phyloP scores from a whole-genome alignment of 2,329 filamentous ascomycete genomes.

The Diaporthe batatas region DNA sequence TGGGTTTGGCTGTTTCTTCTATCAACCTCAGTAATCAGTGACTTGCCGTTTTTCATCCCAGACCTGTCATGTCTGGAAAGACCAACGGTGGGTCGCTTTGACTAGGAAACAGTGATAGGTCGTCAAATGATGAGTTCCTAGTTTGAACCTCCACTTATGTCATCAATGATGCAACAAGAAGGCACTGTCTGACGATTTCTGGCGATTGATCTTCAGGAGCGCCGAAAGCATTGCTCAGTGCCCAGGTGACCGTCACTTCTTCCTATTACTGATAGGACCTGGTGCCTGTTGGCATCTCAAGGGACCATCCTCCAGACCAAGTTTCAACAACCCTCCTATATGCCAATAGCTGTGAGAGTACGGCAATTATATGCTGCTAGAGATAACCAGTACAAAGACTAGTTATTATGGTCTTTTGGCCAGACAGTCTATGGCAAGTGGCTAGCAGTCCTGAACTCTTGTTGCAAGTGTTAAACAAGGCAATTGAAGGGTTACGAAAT shows the following conservation, averaged over 20 bases:
- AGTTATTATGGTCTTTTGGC: too few species aligned
- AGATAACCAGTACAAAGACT: too few species aligned
- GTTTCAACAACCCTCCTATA: slow-evolving; percentile 5
- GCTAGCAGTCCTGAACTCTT: too few species aligned
- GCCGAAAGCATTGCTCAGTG: too few species aligned
- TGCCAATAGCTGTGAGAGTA: neutral
- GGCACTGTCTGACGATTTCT: neutral
- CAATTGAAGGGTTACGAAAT: too few species aligned
- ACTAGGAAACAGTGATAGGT: neutral
- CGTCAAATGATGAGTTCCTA: neutral
- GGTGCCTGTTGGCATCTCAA: neutral
- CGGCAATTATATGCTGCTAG: too few species aligned
- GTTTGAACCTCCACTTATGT: neutral
- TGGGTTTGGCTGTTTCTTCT: neutral
- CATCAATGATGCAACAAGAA: neutral
- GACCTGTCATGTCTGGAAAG: neutral
- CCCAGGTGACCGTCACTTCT: neutral
- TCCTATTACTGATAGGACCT: neutral
- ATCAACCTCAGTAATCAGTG: too few species aligned
- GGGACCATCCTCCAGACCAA: too few species aligned
- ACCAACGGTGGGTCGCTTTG: too few species aligned
- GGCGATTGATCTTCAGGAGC: neutral
- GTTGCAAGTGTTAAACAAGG: too few species aligned
- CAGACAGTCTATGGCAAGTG: too few species aligned
- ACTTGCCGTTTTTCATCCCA: neutral